Evolutionary conservation across 2,329 filamentous ascomycete species (phyloP), one percentile per base, ranked within the genome.

Genomic region (Westerdykella ornata): DNA sequence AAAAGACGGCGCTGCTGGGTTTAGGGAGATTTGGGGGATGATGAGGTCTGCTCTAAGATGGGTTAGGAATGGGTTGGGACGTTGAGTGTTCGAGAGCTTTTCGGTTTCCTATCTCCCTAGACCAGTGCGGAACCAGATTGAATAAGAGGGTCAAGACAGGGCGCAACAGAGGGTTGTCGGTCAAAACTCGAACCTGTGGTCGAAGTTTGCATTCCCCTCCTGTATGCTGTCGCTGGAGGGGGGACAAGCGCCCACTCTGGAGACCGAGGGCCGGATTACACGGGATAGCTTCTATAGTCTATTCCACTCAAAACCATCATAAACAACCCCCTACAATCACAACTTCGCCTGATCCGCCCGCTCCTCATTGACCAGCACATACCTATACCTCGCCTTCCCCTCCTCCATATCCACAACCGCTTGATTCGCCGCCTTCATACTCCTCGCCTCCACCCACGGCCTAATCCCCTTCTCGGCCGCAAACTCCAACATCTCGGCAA

Each of bases 401-500:
- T 63, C 61, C 11, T 76, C 72, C 68, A 82, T 72, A 46, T 81
- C 77, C 14, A 80, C 52, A 19, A 82, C 63, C 2, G 70, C 71
- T 57, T 74, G 54, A 59, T 82, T 82, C 2, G 37, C 63, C n/a
- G 65, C 56, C 37, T 72, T 74, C 70, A 84, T 70, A 0, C 73
- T 70, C 28, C 74, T 67, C 57, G 71, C 72, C 70, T 87, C 77
- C 29, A 88, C 74, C 74, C 76, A 78, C 1, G 78, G 71, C 63
- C 75, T 72, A 29, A 83, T 65, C 6, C 72, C 70, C 63, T 80
- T 75, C 40, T 79, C 72, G 0, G 70, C 77, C 6, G 75, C 79
- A 43, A 83, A 70, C 42, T 74, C 50, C 42, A 84, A 53, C 80
- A 84, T 83, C 52, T 80, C 74, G 38, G 70, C 63, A 43, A 82